Base-by-base conservation (phyloP, 495 filamentous ascomycete genomes). In the Massariosphaeria phaeospora region DNA sequence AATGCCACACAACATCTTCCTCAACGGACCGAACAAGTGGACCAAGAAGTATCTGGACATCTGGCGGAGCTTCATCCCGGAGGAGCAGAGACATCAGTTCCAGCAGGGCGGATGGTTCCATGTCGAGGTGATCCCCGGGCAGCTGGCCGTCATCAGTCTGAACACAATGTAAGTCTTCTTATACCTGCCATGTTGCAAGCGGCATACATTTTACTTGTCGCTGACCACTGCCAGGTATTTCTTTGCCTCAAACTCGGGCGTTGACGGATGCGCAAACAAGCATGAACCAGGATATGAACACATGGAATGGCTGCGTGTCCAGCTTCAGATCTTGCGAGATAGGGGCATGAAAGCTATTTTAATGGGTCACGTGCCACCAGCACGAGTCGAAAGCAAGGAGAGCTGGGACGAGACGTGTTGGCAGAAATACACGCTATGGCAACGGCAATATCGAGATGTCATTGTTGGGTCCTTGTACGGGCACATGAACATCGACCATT, bases 401-500 rank as follows among this genome's bases (percentile, higher is more conserved):
- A 80, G 79, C 59, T 98, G 93, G 93, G 89, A 96, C 55, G 84
- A 87, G 72, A 89, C 86, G 0, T 99, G 93, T 72, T 99, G 94
- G 93, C 93, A 95, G 68, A 96, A 96, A 66, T 99, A 95, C 69
- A 85, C 91, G 0, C 73, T 96, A 2, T 96, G 89, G 89, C 68
- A 90, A 59, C 75, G 81, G 62, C 87, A 89, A 62, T 99, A 89
- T 63, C 86, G 94, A 30, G 93, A 99, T 68, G 83, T 99, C 10
- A 73, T 99, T 10, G 78, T 89, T 30, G 79, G 79, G 6, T 80
- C 81, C 13, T 50, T 93, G 13, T 99, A 86, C 60, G 93, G 91
- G 1, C 93, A 99, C 66, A 97, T 99, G 91, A 99, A 99, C 65
- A 85, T 96, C 55, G 93, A 99, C 64, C 93, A 99, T 66, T 99